Evolutionary conservation across 352 stramenopile genomes (phyloP).

Genomic region (Phytophthora fragariaefolia): DNA sequence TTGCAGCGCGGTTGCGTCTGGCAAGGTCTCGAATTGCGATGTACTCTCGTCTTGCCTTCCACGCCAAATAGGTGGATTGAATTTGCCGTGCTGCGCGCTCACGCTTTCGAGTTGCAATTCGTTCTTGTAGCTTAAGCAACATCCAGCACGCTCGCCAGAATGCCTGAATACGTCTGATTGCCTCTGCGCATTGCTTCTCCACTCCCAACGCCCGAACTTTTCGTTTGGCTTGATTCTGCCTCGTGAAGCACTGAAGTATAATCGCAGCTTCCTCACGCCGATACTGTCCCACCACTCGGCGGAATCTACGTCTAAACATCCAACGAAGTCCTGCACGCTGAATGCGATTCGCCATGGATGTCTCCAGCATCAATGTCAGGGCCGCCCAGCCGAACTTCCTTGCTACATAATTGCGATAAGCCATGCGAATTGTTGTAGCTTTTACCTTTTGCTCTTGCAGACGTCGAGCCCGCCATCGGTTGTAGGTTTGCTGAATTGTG

Average conservation of each 20-base stretch:
- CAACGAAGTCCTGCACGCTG: slow-evolving; percentile 37
- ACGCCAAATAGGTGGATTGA: slow-evolving; percentile 33
- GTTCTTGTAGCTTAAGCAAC: slow-evolving; percentile 23
- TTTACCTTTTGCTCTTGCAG: slow-evolving; percentile 27
- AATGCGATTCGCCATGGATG: slow-evolving; percentile 47
- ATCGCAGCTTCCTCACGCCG: slow-evolving; percentile 31
- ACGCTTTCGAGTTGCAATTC: slow-evolving; percentile 13
- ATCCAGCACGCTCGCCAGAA: slow-evolving; percentile 43
- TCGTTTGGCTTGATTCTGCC: slow-evolving; percentile 24
- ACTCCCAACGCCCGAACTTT: slow-evolving; percentile 18
- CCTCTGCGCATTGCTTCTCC: slow-evolving; percentile 21
- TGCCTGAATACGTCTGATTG: slow-evolving; percentile 38
- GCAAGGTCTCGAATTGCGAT: slow-evolving; percentile 31
- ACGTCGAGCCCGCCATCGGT: slow-evolving; percentile 38
- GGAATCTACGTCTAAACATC: slow-evolving; percentile 39
- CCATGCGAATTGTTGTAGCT: slow-evolving; percentile 45
- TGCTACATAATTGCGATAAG: slow-evolving; percentile 66
- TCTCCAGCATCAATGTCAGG: slow-evolving; percentile 44
- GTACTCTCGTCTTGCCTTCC: slow-evolving; percentile 31
- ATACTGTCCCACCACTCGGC: slow-evolving; percentile 10
- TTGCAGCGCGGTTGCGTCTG: slow-evolving; percentile 44
- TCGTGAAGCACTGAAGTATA: slow-evolving; percentile 39
- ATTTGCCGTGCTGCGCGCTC: slow-evolving; percentile 27
- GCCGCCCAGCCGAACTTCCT: slow-evolving; percentile 75
- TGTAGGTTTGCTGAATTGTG: slow-evolving; percentile 52